Conservation (phyloP, 768 basidiomycete species). For the Strobilomyces echinocephalus region DNA sequence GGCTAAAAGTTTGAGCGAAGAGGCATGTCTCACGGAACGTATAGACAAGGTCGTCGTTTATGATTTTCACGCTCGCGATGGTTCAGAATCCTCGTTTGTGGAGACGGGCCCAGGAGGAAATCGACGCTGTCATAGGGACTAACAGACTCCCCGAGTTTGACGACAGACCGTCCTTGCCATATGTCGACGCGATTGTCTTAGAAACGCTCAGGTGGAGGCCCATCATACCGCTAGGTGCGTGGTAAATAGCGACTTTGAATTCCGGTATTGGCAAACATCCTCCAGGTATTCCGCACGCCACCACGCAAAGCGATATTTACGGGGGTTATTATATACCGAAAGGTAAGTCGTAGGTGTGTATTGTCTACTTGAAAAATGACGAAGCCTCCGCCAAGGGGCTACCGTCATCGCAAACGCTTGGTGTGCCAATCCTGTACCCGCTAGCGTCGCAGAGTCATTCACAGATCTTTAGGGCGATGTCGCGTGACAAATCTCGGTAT, state of each 20-base stretch:
- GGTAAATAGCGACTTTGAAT: neutral
- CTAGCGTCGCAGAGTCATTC: neutral
- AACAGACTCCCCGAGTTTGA: constrained; percentile 5
- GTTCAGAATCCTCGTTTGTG: constrained; percentile 4
- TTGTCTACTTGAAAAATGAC: neutral
- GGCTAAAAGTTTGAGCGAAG: neutral
- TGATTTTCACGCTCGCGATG: constrained; percentile 8
- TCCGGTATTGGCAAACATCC: too few species aligned
- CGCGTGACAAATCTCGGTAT: neutral
- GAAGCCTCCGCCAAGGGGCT: neutral
- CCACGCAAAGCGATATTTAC: neutral
- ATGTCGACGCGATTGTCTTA: neutral
- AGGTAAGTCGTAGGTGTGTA: neutral
- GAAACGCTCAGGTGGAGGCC: constrained; percentile 6
- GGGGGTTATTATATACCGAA: constrained; percentile 3
- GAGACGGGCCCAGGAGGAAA: constrained; percentile 4
- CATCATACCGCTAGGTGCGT: neutral
- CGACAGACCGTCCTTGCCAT: constrained; percentile 4
- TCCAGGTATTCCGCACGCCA: neutral
- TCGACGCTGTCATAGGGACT: neutral
- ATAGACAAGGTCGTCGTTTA: neutral
- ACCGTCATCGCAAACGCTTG: neutral
- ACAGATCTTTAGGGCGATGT: neutral
- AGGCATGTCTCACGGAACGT: neutral
- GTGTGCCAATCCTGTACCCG: neutral